Base-by-base conservation (phyloP, 352 stramenopile genomes). In the Phytophthora sp. region DNA sequence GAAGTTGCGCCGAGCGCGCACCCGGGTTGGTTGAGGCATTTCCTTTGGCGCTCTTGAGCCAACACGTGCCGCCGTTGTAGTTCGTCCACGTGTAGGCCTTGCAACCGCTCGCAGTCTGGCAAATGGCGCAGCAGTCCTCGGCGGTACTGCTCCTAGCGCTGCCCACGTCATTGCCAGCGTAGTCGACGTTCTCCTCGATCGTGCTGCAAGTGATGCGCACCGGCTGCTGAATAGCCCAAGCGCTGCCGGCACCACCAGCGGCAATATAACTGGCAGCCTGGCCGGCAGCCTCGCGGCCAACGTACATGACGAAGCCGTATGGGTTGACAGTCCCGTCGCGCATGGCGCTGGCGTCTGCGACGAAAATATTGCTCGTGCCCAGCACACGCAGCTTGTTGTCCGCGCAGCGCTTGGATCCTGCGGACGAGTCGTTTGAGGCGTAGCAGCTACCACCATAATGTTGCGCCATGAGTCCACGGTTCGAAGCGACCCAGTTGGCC, bases 261-360 rank as follows among this genome's bases (percentile, higher is more conserved):
- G 69, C 56, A 36, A 88, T 60, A 36, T 78, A 79, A 12, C 47
- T 69, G 46, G 77, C 53, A 53, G 77, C 79, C 42, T 83, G 74
- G 15, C 62, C 66, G 4, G 61, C 83, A 21, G 74, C 79, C 39
- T 91, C 78, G 5, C 72, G 67, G 3, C 84, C 84, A 12, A 84
- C 75, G 67, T 94, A 90, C 82, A 88, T 93, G 54, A 91, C 71
- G 47, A 90, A 91, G 15, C 74, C 82, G 60, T 88, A 91, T 54
- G 82, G 84, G 60, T 88, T 91, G 23, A 83, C 74, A 0, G 83
- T 91, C 8, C 82, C 86, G 7, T 88, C 82, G 7, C 69, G 67
- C 82, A 89, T 89, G 11, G 79, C 68, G 21, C 69, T 86, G 5
- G 68, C 82, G 42, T 94, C 83, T 1, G 65, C 73, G 15, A 94